A percentile compares a stretch with the other conserved stretches of the same genome.
phyloP scores from a whole-genome alignment of 805 yeast species.

The Blastobotrys muscicola region DNA sequence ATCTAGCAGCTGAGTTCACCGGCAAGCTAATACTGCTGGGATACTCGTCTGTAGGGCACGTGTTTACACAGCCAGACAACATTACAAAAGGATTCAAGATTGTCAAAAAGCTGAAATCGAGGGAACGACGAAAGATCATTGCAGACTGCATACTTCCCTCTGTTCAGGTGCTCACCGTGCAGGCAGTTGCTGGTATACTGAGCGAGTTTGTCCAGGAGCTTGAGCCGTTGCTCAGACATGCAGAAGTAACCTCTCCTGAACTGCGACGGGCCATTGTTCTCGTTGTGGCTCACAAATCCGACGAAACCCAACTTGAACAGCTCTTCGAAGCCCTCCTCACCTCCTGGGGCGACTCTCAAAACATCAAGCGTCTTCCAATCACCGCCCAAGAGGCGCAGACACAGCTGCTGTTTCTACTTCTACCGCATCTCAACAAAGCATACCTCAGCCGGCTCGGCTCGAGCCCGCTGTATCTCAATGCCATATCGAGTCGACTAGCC shows the following conservation, averaged over 20 bases:
- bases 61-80: not conserved
- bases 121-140: conserved; percentile 9
- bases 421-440: conserved; percentile 5
- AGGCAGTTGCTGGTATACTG: conserved; percentile 13
- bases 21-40: too few species aligned
- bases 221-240: conserved; percentile 6
- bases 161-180: not conserved
- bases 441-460: conserved; percentile 1
- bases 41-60: too few species aligned
- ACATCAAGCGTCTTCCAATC: conserved; percentile 34
- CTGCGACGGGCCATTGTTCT: conserved; percentile 18
- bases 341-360: conserved; percentile 31
- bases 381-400: conserved; percentile 41
- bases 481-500: conserved; percentile 14
- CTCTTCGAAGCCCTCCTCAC: conserved; percentile 17
- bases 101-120: conserved; percentile 6
- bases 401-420: conserved; percentile 33
- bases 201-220: conserved; percentile 5
- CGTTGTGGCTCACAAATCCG: conserved; percentile 6
- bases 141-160: conserved; percentile 7
- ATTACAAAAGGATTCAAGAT: not conserved
- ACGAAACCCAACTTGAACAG: not conserved
- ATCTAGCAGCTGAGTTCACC: too few species aligned
- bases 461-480: conserved; percentile 16
- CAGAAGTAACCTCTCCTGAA: conserved; percentile 1